Evolutionary conservation across 768 basidiomycete genomes (phyloP).

Genomic region (Tylopilus subfusipes): DNA sequence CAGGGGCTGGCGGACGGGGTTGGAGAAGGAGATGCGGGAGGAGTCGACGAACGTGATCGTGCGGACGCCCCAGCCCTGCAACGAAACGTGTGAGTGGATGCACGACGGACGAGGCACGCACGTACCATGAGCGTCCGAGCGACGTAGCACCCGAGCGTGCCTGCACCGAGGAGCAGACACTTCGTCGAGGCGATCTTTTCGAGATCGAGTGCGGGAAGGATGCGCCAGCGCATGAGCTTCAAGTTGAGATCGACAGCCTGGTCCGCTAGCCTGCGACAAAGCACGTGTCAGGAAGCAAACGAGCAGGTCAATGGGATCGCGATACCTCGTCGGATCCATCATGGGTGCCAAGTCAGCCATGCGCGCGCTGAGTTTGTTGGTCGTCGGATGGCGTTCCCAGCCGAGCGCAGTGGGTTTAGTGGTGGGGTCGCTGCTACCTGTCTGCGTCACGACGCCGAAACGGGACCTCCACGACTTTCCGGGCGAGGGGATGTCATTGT

Average conservation of each 20-base stretch:
- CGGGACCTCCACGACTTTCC: conserved; percentile 57
- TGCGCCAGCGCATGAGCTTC: conserved; percentile 97
- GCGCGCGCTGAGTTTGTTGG: conserved; percentile 81
- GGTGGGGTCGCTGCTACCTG: conserved; percentile 14
- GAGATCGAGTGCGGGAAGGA: conserved; percentile 83
- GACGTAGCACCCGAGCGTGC: conserved; percentile 96
- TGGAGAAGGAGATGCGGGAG: conserved; percentile 89
- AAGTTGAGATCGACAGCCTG: conserved; percentile 98
- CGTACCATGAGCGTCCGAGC: conserved; percentile 80
- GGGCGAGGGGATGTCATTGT: conserved; percentile 45
- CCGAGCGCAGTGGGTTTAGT: conserved; percentile 69
- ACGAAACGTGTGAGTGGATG: neutral
- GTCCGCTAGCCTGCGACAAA: conserved; percentile 65
- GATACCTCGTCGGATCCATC: conserved; percentile 87
- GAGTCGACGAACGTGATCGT: conserved; percentile 94
- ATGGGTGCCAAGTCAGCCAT: conserved; percentile 89
- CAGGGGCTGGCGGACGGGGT: conserved; percentile 94
- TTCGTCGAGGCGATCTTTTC: conserved; percentile 78
- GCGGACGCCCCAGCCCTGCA: conserved; percentile 91
- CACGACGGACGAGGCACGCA: rapidly evolving
- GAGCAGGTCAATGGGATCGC: neutral
- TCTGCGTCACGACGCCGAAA: conserved; percentile 45
- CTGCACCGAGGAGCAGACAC: conserved; percentile 89
- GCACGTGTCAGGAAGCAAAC: neutral
- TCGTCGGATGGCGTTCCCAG: conserved; percentile 88